Percentiles rank a stretch among this genome's conserved stretches.
Conservation (phyloP, 2,329 filamentous ascomycete species). For the Aspergillus awamori region DNA sequence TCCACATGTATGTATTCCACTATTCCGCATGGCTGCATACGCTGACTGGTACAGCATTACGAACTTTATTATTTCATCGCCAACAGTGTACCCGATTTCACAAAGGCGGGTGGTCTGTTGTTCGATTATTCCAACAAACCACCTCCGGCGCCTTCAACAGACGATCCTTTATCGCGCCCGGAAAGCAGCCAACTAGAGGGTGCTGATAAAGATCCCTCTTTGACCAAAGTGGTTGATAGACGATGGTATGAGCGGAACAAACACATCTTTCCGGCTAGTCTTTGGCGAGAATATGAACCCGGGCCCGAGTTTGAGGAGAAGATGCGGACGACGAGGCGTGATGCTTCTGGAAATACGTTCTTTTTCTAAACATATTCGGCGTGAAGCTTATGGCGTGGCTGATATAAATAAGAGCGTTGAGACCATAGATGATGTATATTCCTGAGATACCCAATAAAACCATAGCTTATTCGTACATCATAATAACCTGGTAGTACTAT, state of each 20-base stretch:
- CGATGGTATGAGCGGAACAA: constrained; percentile 98
- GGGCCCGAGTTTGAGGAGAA: constrained; percentile 70
- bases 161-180: constrained; percentile 49
- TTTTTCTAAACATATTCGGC: constrained; percentile 62
- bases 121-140: constrained; percentile 71
- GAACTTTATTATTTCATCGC: constrained; percentile 97
- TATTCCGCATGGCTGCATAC: neutral
- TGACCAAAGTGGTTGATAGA: constrained; percentile 93
- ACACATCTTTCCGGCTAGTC: constrained; percentile 94
- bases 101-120: constrained; percentile 72
- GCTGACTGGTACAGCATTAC: constrained; percentile 69
- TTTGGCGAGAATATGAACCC: constrained; percentile 94
- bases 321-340: constrained; percentile 74
- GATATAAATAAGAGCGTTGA: constrained; percentile 13
- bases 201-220: constrained; percentile 71
- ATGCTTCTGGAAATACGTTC: constrained; percentile 87
- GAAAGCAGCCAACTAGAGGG: constrained; percentile 70
- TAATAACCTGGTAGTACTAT: no score
- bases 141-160: constrained; percentile 29
- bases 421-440: constrained; percentile 19
- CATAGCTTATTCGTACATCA: neutral
- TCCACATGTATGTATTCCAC: constrained; percentile 72
- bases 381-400: neutral
- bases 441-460: constrained; percentile 19
- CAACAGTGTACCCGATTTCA: constrained; percentile 66